phyloP scores from a whole-genome alignment of 371 early-diverging fungal genomes.

The Batkoa obscura region DNA sequence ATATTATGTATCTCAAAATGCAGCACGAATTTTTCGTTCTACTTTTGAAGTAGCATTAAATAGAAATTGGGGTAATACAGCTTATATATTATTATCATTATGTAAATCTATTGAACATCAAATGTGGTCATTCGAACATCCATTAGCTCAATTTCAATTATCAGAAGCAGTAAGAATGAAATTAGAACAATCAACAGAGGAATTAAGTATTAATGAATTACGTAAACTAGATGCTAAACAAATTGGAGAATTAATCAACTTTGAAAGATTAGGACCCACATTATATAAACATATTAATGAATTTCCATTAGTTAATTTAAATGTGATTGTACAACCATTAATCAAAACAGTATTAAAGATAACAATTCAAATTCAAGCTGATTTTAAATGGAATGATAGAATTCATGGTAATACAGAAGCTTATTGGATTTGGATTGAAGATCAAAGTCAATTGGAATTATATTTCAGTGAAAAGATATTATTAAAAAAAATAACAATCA shows the following conservation, averaged over 20 bases:
- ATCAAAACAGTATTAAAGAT: slow-evolving; percentile 77
- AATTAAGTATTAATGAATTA: slow-evolving; percentile 45
- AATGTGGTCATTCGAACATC: slow-evolving; percentile 93
- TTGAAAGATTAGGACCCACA: slow-evolving; percentile 53
- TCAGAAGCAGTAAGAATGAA: slow-evolving; percentile 55
- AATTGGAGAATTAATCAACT: slow-evolving; percentile 67
- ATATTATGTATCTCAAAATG: slow-evolving; percentile 84
- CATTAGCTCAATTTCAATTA: slow-evolving; percentile 66
- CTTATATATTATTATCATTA: slow-evolving; percentile 56
- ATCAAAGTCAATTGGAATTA: slow-evolving; percentile 32
- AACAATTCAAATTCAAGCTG: slow-evolving; percentile 50
- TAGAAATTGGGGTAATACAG: slow-evolving; percentile 75
- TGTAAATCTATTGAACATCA: slow-evolving; percentile 76
- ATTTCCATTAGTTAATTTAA: slow-evolving; percentile 65
- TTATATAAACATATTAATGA: slow-evolving; percentile 54
- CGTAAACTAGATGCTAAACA: slow-evolving; percentile 69
- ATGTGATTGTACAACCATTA: slow-evolving; percentile 70
- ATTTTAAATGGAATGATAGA: slow-evolving; percentile 83
- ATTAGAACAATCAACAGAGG: slow-evolving; percentile 36
- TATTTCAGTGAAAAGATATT: slow-evolving; percentile 33
- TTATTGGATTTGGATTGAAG: slow-evolving; percentile 93
- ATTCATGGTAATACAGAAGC: slow-evolving; percentile 74
- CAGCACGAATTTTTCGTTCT: slow-evolving; percentile 83
- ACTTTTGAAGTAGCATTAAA: slow-evolving; percentile 85
- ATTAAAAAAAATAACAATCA: slow-evolving; percentile 22